phyloP scores from a whole-genome alignment of 768 basidiomycete genomes.

The Boletus rubescentipes region DNA sequence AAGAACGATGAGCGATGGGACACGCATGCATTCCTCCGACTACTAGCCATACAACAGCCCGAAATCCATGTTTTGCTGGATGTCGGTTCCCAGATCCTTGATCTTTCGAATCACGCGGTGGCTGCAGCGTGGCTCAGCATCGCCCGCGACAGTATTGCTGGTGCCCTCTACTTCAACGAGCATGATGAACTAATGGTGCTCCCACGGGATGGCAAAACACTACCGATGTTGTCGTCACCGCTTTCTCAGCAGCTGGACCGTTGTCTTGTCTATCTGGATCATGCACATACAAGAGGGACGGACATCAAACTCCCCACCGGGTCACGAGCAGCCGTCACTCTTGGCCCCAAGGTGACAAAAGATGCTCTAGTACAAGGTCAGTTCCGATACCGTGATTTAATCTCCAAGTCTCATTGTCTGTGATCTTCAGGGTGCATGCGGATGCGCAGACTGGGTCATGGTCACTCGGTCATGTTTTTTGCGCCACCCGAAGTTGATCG shows the following conservation, averaged over 20 bases:
- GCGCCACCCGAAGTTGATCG: constrained; percentile 40
- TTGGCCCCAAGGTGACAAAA: constrained; percentile 33
- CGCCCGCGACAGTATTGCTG: constrained; percentile 6
- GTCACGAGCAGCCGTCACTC: too few species aligned
- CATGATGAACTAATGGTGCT: constrained; percentile 30
- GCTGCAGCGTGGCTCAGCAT: constrained; percentile 41
- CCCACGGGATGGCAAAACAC: constrained; percentile 17
- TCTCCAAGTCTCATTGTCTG: not conserved
- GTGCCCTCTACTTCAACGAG: constrained; percentile 29
- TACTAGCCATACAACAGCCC: constrained; percentile 32
- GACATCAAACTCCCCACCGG: too few species aligned
- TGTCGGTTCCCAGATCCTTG: constrained; percentile 56
- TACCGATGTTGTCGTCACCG: constrained; percentile 28
- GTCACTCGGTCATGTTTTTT: constrained; percentile 46
- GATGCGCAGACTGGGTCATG: constrained; percentile 46
- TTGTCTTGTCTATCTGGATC: too few species aligned
- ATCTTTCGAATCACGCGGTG: constrained; percentile 41
- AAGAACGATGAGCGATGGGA: not conserved
- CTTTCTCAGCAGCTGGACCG: constrained; percentile 2
- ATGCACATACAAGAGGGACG: too few species aligned
- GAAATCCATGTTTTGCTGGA: constrained; percentile 47
- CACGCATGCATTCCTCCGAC: constrained; percentile 16
- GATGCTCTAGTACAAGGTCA: constrained; percentile 35
- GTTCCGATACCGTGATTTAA: not conserved
- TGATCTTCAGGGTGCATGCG: constrained; percentile 46